phyloP scores from a whole-genome alignment of 2,329 filamentous ascomycete species.

The Calonectria honghensis region DNA sequence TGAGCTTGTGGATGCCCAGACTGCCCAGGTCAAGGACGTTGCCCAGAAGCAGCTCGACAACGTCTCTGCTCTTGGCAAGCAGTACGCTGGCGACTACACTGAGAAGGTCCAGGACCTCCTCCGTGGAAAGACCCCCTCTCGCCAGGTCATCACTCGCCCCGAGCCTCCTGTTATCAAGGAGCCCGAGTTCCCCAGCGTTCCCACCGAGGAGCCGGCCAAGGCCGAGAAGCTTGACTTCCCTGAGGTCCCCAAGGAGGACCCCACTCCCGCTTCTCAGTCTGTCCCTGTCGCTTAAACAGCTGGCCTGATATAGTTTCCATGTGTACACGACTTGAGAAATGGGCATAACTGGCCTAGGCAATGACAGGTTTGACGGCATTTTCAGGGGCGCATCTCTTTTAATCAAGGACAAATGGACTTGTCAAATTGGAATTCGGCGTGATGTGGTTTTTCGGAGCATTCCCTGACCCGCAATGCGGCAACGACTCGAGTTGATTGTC shows the following conservation, averaged over 20 bases:
- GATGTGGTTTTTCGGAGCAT: constrained; percentile 54
- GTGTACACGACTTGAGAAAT: constrained; percentile 54
- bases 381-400: constrained; percentile 54
- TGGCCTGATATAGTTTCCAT: constrained; percentile 52
- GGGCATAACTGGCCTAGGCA: constrained; percentile 52
- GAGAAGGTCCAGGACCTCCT: constrained; percentile 80
- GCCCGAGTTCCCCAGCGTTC: constrained; percentile 61
- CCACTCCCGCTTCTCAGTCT: constrained; percentile 50
- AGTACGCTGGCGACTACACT: constrained; percentile 81
- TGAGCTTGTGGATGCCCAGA: constrained; percentile 77
- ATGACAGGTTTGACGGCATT: constrained; percentile 56
- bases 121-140: constrained; percentile 67
- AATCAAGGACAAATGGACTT: constrained; percentile 50
- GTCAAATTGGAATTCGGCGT: constrained; percentile 54
- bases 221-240: constrained; percentile 47
- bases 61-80: constrained; percentile 78
- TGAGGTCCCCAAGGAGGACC: constrained; percentile 51
- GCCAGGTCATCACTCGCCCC: constrained; percentile 64
- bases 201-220: constrained; percentile 61
- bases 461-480: constrained; percentile 53
- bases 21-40: constrained; percentile 76
- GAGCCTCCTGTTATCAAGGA: constrained; percentile 51
- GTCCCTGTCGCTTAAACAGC: constrained; percentile 56
- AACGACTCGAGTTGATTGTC: constrained; percentile 52
- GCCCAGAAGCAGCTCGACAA: constrained; percentile 79